Conservation (phyloP, 1,139 yeast species). For the Candida smagusa region DNA sequence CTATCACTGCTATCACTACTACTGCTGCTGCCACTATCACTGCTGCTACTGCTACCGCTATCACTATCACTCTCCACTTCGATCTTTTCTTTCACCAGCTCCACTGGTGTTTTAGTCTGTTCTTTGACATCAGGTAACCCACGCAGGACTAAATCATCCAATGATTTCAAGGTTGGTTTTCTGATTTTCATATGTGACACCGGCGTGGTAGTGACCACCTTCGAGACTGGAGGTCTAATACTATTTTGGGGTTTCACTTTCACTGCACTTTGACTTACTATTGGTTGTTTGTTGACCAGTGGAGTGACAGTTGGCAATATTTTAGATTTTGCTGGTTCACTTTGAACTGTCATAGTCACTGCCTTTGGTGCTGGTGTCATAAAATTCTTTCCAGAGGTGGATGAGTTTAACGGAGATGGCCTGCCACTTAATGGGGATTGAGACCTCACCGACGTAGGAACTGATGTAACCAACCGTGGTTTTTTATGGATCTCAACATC, state of each 20-base stretch:
- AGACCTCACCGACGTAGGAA: constrained; percentile 10
- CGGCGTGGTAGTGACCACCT: constrained; percentile 7
- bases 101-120: constrained; percentile 5
- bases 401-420: constrained; percentile 2
- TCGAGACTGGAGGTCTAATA: constrained; percentile 4
- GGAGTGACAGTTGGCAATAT: constrained; percentile 2
- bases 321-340: constrained; percentile 6
- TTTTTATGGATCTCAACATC: constrained; percentile 12
- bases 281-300: neutral
- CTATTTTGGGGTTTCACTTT: constrained; percentile 4
- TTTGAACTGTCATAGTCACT: constrained; percentile 2
- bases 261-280: constrained; percentile 7
- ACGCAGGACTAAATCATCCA: constrained; percentile 53
- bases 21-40: constrained; percentile 14
- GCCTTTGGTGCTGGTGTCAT: constrained; percentile 1
- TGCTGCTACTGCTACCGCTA: constrained; percentile 11
- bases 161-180: constrained; percentile 41
- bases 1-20: constrained; percentile 10
- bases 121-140: constrained; percentile 67
- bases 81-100: constrained; percentile 11
- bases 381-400: constrained; percentile 1
- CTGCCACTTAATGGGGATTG: constrained; percentile 7
- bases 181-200: constrained; percentile 14
- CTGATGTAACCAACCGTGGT: constrained; percentile 14
- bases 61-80: constrained; percentile 1